A percentile compares a stretch with the other conserved stretches of the same genome.
phyloP scores from a whole-genome alignment of 441 rosid species.

The Kokia cookei region DNA sequence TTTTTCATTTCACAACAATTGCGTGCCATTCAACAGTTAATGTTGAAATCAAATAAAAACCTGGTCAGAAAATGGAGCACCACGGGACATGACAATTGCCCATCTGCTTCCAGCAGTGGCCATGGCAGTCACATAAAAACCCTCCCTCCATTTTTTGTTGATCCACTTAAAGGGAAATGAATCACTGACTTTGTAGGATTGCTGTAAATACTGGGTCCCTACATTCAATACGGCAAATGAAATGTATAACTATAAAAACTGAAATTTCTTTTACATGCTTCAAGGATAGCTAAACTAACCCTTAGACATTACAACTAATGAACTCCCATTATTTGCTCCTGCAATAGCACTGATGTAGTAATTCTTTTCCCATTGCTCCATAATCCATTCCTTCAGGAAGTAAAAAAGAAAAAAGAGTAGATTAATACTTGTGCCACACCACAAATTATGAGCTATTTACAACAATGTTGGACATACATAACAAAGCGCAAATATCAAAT shows the following conservation, averaged over 20 bases:
- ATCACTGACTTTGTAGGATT: slow-evolving; percentile 95
- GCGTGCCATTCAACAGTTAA: neutral
- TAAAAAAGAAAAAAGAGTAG: neutral
- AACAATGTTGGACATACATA: neutral
- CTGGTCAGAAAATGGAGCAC: slow-evolving; percentile 84
- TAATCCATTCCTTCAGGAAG: slow-evolving; percentile 66
- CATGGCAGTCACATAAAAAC: slow-evolving; percentile 87
- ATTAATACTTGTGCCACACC: neutral
- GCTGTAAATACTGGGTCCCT: slow-evolving; percentile 92
- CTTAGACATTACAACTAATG: slow-evolving; percentile 81
- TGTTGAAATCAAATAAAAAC: slow-evolving; percentile 22
- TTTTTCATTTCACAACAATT: neutral
- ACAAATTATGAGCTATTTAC: slow-evolving; percentile 9
- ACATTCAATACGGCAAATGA: slow-evolving; percentile 6
- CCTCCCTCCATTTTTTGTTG: slow-evolving; percentile 95
- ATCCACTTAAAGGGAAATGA: slow-evolving; percentile 97
- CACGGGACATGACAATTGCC: slow-evolving; percentile 98
- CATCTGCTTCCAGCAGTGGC: slow-evolving; percentile 93
- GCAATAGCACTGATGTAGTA: slow-evolving; percentile 78
- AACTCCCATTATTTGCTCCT: slow-evolving; percentile 73
- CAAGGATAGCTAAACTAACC: slow-evolving; percentile 29
- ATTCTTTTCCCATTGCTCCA: slow-evolving; percentile 83
- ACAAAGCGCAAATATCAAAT: neutral
- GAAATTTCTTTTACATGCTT: neutral
- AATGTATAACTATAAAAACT: neutral